These are phyloP conservation scores for Zymoseptoria brevis DNA, from an alignment of 2,329 filamentous ascomycete species.

Conservation along the genomic window DNA sequence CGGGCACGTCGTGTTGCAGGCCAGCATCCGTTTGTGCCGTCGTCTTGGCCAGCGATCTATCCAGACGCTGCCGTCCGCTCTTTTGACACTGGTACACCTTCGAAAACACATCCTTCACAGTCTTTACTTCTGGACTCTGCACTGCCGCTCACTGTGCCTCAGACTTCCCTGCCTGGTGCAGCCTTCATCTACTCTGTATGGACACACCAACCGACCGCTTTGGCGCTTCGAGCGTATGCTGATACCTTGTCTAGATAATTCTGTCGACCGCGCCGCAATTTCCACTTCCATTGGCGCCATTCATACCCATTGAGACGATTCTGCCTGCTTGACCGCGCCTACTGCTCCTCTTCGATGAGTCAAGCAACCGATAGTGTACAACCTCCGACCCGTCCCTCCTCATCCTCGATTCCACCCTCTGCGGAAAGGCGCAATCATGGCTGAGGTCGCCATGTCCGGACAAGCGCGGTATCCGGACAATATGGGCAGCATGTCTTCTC, in stretches of 20 bases:
- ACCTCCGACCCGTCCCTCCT: neutral
- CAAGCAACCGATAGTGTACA: neutral
- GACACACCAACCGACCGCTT: neutral
- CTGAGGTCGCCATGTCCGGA: constrained; percentile 19
- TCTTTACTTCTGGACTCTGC: constrained; percentile 4
- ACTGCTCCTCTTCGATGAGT: neutral
- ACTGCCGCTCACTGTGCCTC: constrained; percentile 12
- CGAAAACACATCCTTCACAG: constrained; percentile 1
- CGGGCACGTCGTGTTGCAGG: constrained; percentile 2
- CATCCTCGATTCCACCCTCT: constrained; percentile 1
- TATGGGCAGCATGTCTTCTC: constrained; percentile 28
- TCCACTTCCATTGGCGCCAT: neutral
- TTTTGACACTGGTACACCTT: constrained; percentile 13
- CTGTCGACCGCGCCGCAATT: neutral
- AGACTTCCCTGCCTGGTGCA: constrained; percentile 14
- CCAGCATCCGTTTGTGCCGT: constrained; percentile 7
- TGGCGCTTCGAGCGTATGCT: constrained; percentile 1
- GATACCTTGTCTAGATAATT: neutral
- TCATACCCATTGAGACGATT: constrained; percentile 2
- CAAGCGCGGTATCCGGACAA: constrained; percentile 22
- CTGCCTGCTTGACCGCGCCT: constrained; percentile 5
- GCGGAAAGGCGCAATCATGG: constrained; percentile 16
- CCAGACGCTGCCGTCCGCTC: constrained; percentile 15
- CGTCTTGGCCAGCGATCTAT: constrained; percentile 1
- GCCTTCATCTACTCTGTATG: constrained; percentile 12